These are phyloP conservation scores for Colletotrichum chlorophyti DNA, from an alignment of 2,329 filamentous ascomycete species.

Conservation along the genomic window DNA sequence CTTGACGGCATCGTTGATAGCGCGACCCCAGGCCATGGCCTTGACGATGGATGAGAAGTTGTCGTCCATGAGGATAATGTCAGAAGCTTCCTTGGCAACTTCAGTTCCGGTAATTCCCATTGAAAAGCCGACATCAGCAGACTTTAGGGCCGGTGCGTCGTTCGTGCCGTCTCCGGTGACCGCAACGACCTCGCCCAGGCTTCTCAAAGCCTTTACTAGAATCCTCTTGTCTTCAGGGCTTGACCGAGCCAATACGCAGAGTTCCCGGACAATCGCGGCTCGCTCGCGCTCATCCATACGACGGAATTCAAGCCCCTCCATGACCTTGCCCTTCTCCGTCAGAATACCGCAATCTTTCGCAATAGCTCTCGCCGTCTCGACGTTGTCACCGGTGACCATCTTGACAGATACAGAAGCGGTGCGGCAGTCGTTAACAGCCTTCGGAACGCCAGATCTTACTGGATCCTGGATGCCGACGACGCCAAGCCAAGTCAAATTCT, in stretches of 20 bases:
- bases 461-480: conserved; percentile 37
- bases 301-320: conserved; percentile 66
- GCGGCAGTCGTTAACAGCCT: conserved; percentile 27
- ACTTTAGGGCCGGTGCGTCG: conserved; percentile 70
- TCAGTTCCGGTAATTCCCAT: conserved; percentile 74
- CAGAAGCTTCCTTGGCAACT: conserved; percentile 67
- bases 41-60: conserved; percentile 69
- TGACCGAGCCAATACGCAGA: conserved; percentile 70
- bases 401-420: conserved; percentile 43
- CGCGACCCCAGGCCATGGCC: conserved; percentile 66
- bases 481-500: conserved; percentile 48
- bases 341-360: conserved; percentile 61
- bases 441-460: conserved; percentile 29
- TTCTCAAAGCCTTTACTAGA: conserved; percentile 68
- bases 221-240: conserved; percentile 74
- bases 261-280: conserved; percentile 53
- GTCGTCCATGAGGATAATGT: conserved; percentile 69
- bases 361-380: conserved; percentile 57
- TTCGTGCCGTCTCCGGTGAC: conserved; percentile 74
- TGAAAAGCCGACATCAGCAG: conserved; percentile 72
- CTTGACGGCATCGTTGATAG: conserved; percentile 68
- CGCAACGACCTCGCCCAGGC: conserved; percentile 70
- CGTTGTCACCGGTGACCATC: conserved; percentile 56
- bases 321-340: conserved; percentile 63
- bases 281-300: conserved; percentile 57